Base-by-base conservation (phyloP, 2,329 filamentous ascomycete genomes). In the Leptoxyphium fumago region DNA sequence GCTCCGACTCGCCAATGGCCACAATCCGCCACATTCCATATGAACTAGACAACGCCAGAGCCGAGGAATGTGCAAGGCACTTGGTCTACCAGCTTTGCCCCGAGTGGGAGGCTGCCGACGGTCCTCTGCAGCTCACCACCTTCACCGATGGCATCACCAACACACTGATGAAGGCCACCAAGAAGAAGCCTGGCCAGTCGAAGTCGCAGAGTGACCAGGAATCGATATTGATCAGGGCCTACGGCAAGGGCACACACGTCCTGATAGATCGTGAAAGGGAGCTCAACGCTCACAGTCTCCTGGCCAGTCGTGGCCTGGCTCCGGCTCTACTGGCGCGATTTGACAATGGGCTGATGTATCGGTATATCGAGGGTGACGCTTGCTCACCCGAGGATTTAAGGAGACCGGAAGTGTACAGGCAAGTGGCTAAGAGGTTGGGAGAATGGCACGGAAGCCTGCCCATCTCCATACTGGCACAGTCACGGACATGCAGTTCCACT, bases 101-200 rank as follows among this genome's bases (percentile, higher is more conserved):
- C 10, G 78, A 93, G 55, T 98, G 91, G 91, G 73, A 78, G 52
- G 44, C 51, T n/a, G 73, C 74, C 40, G 77, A 80, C 51, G 82
- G 84, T 45, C 75, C 80, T 38, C 74, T 98, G 55, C 80, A 91
- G 57, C 85, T 96, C 60, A 74, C 86, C 52, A 81, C 84, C 51
- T 98, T 96, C 69, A 98, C 87, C 34, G 91, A 98, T 58, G 91
- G 91, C 59, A 98, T 96, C 67, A 98, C 91, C 52, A 98, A 98
- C 66, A 96, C 88, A 51, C 70, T 89, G 41, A 71, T 87, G 50
- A 88, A 88, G 62, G 79, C 80, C n/a, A 66, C 83, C 58, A 84
- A 85, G 61, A 75, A 71, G 52, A 71, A 71, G 45, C 71, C 77
- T 11, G 84, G 83, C 41, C 70, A 82, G 52, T 80, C 84, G 42